phyloP scores from a whole-genome alignment of 1,284 basidiomycete genomes.

The Sporisorium sorghi region DNA sequence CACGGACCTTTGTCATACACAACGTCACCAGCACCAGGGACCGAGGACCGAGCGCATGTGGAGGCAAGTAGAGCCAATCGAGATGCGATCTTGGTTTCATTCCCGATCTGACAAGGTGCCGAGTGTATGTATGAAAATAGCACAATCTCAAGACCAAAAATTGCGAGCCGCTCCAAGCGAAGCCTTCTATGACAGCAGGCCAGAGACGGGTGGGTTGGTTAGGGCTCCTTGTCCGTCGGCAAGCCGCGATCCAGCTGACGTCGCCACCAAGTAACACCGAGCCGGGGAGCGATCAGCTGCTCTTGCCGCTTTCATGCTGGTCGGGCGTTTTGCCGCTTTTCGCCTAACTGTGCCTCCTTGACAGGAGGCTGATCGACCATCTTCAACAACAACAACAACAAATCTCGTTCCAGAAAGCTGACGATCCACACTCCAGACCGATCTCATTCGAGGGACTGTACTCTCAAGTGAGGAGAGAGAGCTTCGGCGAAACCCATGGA shows the following conservation, averaged over 20 bases:
- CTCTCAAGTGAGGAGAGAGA: no score
- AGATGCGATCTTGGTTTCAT: background rate
- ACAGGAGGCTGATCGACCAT: background rate
- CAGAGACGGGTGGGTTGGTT: no score
- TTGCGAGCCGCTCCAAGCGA: background rate
- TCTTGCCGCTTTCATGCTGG: background rate
- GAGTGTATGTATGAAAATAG: no score
- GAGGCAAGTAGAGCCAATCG: background rate
- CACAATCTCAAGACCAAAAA: no score
- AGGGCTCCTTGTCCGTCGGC: conserved; percentile 1
- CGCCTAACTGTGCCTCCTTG: no score
- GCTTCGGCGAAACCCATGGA: background rate
- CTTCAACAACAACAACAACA: no score
- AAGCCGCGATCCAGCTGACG: conserved; percentile 17
- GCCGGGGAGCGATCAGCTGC: conserved; percentile 9
- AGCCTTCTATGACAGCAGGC: no score
- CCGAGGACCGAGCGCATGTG: conserved; percentile 8
- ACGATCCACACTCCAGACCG: no score
- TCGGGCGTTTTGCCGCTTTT: background rate
- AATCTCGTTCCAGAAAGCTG: no score
- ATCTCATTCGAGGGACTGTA: no score
- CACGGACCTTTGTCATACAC: background rate
- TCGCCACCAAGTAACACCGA: background rate
- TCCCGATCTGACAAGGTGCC: no score
- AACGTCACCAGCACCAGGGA: background rate